A percentile compares a stretch with the other conserved stretches of the same genome.
phyloP scores from a whole-genome alignment of 225 moss, liverwort and hornwort genomes.

The Bryoerythrophyllum caledonicum region DNA sequence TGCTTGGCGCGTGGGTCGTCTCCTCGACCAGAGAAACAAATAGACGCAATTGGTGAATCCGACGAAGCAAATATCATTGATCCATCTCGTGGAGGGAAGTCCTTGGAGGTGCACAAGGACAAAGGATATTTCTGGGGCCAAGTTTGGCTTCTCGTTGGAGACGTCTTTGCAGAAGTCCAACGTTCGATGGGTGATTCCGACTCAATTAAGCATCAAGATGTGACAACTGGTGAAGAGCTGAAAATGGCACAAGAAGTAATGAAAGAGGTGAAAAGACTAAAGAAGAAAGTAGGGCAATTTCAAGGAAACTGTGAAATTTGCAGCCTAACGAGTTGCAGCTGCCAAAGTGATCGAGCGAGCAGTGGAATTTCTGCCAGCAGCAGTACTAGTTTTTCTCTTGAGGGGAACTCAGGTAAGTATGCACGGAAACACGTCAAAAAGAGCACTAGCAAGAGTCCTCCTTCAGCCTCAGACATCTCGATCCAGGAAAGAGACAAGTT shows the following conservation, averaged over 20 bases:
- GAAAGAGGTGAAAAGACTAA: conserved; percentile 96
- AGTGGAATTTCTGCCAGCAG: conserved; percentile 92
- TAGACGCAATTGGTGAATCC: conserved; percentile 6
- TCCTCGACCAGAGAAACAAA: conserved; percentile 38
- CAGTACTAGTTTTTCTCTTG: conserved; percentile 35
- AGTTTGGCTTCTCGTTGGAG: conserved; percentile 84
- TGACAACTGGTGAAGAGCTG: conserved; percentile 70
- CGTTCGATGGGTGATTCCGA: conserved; percentile 71
- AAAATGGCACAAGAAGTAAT: conserved; percentile 90
- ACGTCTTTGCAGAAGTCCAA: conserved; percentile 81
- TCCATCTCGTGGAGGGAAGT: conserved; percentile 25
- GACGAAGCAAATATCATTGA: background rate
- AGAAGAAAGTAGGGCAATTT: conserved; percentile 83
- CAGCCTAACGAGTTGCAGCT: conserved; percentile 90
- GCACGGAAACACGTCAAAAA: conserved; percentile 63
- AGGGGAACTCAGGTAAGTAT: conserved; percentile 43
- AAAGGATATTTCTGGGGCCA: conserved; percentile 80
- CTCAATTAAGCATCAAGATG: conserved; percentile 43
- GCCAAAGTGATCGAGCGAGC: conserved; percentile 90
- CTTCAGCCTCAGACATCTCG: conserved; percentile 5
- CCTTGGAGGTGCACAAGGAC: conserved; percentile 21
- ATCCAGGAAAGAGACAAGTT: conserved; percentile 15
- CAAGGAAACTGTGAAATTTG: conserved; percentile 84
- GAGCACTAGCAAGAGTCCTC: conserved; percentile 26
- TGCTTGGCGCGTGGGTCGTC: conserved; percentile 75